Evolutionary conservation across 768 basidiomycete genomes (phyloP), one percentile per base, ranked within the genome.

Genomic region (Dentipellis fragilis): DNA sequence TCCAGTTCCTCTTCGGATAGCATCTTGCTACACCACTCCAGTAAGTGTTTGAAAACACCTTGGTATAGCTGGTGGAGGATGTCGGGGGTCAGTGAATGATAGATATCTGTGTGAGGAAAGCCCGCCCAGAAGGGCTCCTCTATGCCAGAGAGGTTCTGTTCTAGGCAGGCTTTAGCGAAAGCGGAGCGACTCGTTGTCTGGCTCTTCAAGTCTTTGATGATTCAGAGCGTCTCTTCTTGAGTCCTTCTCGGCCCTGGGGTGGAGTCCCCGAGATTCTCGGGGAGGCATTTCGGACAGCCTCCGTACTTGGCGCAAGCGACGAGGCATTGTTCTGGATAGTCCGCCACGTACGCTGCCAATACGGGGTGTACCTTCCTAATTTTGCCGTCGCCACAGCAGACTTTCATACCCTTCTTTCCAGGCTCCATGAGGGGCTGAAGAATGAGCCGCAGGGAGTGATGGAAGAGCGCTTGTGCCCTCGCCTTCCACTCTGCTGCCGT

Each of bases 311-410:
- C 10, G 21, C 22, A 39, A 8, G 58, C 34, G 10, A 64, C 58
- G 3, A 63, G 56, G 34, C 58, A 62, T 38, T 66, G 64, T 51
- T 65, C 65, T 10, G 65, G 64, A 40, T 63, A 57, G 48, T 66
- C 64, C 1, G 54, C 62, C 14, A 59, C 54, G 36, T 60, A 62
- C 2, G 53, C 51, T 16, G 64, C 63, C 4, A 66, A 39, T n/a
- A 66, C 58, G 10, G 65, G 65, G 47, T 53, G 54, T 19, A 54
- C 36, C 2, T 29, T n/a, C 1, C 63, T 58, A 5, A 59, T 34
- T 3, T 7, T 29, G 4, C 65, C 64, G 42, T 66, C 60, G 1
- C 45, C 57, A 50, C 59, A 56, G 11, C 48, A n/a, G 40, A 66
- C 51, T 12, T 52, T 36, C 6, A 65, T 54, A 12, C 65, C 64